Evolutionary conservation across 768 basidiomycete genomes (phyloP).

Genomic region (Lactarius trivialis): DNA sequence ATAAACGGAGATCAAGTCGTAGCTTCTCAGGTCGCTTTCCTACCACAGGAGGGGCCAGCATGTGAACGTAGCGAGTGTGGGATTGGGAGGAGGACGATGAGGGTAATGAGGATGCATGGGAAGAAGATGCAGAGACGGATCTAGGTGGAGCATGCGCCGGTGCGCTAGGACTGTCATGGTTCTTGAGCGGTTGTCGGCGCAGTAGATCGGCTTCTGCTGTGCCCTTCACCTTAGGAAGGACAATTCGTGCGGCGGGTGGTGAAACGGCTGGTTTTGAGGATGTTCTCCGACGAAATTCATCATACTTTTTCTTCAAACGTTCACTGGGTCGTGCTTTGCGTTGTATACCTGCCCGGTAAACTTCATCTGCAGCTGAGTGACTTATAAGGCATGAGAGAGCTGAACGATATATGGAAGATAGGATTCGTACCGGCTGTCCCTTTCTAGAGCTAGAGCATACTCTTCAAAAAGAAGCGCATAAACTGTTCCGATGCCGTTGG

Average conservation of each 20-base stretch:
- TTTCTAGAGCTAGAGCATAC: conserved; percentile 76
- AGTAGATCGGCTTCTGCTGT: conserved; percentile 20
- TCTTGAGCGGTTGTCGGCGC: conserved; percentile 21
- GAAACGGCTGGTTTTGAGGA: conserved; percentile 4
- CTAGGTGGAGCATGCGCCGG: conserved; percentile 23
- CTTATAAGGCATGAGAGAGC: conserved; percentile 34
- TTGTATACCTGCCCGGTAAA: conserved; percentile 78
- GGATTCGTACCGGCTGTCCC: conserved; percentile 55
- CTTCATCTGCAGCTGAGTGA: conserved; percentile 65
- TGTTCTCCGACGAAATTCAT: conserved; percentile 52
- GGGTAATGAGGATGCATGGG: conserved; percentile 25
- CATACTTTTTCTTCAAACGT: conserved; percentile 73
- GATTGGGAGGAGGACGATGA: conserved; percentile 20
- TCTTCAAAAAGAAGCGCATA: conserved; percentile 89
- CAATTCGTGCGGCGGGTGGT: conserved; percentile 6
- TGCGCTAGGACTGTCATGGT: conserved; percentile 8
- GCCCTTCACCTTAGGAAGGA: conserved; percentile 20
- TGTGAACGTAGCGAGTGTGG: conserved; percentile 54
- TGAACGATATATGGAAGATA: neutral
- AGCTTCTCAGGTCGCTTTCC: conserved; percentile 69
- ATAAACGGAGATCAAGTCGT: conserved; percentile 57
- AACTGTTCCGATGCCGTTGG: conserved; percentile 49
- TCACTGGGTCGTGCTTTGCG: conserved; percentile 78
- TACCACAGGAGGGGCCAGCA: conserved; percentile 62
- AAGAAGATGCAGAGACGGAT: conserved; percentile 26